Percentiles rank a stretch among this genome's conserved stretches.
Evolutionary conservation across 441 rosid species (phyloP).

Genomic region (Syzygium malaccense): DNA sequence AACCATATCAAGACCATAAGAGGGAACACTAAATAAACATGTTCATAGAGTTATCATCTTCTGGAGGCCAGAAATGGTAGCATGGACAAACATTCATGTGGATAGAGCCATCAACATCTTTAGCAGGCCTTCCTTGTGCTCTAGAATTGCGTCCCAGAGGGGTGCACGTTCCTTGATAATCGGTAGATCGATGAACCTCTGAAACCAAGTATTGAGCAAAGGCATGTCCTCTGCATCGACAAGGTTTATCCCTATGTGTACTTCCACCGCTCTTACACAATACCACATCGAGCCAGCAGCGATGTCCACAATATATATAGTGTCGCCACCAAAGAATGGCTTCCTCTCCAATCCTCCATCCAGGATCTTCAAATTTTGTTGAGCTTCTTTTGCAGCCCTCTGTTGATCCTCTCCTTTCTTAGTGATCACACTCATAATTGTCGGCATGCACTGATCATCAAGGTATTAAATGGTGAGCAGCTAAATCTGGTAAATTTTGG

Average conservation of each 20-base stretch:
- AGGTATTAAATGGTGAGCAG: background rate
- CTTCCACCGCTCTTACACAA: conserved; percentile 12
- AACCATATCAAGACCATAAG: background rate
- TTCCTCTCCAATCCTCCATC: conserved; percentile 11
- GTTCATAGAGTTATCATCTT: background rate
- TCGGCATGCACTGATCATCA: conserved; percentile 6
- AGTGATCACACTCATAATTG: background rate
- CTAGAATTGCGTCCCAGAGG: conserved; percentile 1
- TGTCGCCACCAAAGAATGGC: conserved; percentile 20
- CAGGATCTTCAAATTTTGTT: conserved; percentile 17
- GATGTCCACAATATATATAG: conserved; percentile 10
- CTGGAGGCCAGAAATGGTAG: background rate
- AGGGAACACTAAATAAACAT: background rate
- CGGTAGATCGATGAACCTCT: conserved; percentile 7
- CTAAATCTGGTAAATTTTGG: background rate
- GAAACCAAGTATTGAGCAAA: conserved; percentile 13
- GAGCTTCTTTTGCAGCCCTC: conserved; percentile 15
- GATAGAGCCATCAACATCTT: conserved; percentile 4
- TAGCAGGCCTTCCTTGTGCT: conserved; percentile 9
- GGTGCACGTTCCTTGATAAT: conserved; percentile 13
- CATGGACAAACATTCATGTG: background rate
- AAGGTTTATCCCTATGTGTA: conserved; percentile 6
- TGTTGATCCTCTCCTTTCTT: conserved; percentile 11
- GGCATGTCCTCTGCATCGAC: conserved; percentile 5
- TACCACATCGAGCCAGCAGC: conserved; percentile 17